Evolutionary conservation across 2,329 filamentous ascomycete species (phyloP).

Genomic region (Cadophora malorum): DNA sequence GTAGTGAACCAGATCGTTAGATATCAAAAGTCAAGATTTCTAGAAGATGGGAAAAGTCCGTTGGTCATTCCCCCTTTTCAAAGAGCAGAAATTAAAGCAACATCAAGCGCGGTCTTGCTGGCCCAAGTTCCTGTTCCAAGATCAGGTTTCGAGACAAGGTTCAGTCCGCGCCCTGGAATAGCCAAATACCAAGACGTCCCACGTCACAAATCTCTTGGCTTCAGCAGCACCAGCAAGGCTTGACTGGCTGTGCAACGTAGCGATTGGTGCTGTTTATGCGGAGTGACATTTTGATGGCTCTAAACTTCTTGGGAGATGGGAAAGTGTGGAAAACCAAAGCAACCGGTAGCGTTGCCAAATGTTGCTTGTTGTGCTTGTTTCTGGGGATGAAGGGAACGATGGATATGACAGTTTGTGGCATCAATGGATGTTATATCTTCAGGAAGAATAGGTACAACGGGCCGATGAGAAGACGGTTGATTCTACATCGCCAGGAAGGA

Average conservation of each 20-base stretch:
- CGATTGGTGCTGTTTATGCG: constrained; percentile 2
- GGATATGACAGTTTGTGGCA: neutral
- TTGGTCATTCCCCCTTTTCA: neutral
- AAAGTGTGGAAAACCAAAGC: constrained; percentile 7
- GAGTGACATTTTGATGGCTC: neutral
- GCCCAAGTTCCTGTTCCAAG: neutral
- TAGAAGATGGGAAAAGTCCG: constrained; percentile 13
- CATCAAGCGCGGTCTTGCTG: neutral
- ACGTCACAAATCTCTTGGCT: constrained; percentile 13
- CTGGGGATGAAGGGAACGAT: neutral
- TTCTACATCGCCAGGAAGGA: too few relatives aligned
- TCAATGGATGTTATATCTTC: neutral
- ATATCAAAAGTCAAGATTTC: neutral
- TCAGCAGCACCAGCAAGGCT: constrained; percentile 1
- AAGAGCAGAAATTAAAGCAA: too few relatives aligned
- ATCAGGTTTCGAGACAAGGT: constrained; percentile 15
- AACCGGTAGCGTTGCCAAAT: neutral
- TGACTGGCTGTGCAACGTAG: neutral
- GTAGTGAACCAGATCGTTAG: neutral
- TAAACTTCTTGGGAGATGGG: neutral
- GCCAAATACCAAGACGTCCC: constrained; percentile 14
- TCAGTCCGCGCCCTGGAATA: constrained; percentile 6
- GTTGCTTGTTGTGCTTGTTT: constrained; percentile 11
- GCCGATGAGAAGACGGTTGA: too few relatives aligned
- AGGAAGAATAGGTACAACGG: neutral